These are phyloP conservation scores for Colletotrichum sp. DNA, from an alignment of 2,329 filamentous ascomycete species.

Conservation along the genomic window DNA sequence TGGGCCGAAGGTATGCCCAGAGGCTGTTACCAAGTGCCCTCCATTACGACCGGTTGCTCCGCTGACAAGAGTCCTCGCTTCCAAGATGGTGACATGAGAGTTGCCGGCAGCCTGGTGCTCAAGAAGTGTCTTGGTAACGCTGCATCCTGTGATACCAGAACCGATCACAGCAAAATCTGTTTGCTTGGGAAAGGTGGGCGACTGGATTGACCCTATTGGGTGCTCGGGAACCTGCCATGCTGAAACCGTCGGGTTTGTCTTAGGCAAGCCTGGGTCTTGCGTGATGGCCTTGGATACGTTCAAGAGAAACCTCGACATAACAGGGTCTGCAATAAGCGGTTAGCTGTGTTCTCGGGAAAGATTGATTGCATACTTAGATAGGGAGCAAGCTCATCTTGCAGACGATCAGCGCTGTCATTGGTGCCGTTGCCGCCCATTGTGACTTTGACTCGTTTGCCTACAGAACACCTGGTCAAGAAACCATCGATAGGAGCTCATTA, in stretches of 20 bases:
- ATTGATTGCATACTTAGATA: background rate
- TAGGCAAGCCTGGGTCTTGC: slow-evolving; percentile 38
- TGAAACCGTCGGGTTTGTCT: slow-evolving; percentile 36
- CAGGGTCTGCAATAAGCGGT: background rate
- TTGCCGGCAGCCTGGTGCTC: slow-evolving; percentile 9
- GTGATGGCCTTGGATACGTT: background rate
- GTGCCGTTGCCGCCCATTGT: background rate
- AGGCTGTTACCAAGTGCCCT: slow-evolving; percentile 22
- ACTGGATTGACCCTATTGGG: slow-evolving; percentile 10
- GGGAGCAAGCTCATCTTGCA: background rate
- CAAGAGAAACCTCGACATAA: background rate
- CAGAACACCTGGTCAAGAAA: background rate
- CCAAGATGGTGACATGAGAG: slow-evolving; percentile 27
- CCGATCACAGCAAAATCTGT: slow-evolving; percentile 39
- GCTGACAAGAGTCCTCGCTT: slow-evolving; percentile 29
- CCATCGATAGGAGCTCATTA: background rate
- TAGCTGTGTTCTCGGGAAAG: rapidly evolving
- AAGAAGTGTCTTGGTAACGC: slow-evolving; percentile 34
- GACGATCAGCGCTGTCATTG: background rate
- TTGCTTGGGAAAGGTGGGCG: slow-evolving; percentile 10
- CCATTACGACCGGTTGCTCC: slow-evolving; percentile 36
- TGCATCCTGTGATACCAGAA: slow-evolving; percentile 39
- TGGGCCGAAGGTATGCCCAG: background rate
- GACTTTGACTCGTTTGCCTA: background rate
- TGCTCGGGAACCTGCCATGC: slow-evolving; percentile 31